Base-by-base conservation (phyloP, 2,329 filamentous ascomycete species). In the Trichoderma atrobrunneum region DNA sequence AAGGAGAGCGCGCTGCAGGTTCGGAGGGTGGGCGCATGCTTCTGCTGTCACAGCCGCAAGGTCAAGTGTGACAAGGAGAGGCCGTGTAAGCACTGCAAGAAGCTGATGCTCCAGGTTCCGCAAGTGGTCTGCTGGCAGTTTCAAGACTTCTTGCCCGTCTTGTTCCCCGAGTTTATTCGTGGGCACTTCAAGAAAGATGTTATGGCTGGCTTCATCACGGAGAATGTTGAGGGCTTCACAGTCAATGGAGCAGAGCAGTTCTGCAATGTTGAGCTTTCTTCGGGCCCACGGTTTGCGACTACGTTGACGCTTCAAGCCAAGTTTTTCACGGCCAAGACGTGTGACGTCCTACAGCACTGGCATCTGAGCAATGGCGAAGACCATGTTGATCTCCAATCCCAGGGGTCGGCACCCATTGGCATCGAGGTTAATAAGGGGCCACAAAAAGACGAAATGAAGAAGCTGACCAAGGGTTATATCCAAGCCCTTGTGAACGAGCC, bases 101-200 rank as follows among this genome's bases (percentile, higher is more conserved):
- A 87, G 78, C 82, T 89, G 68, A 82, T 83, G 68, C 77, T 81
- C 2, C 80, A 83, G 64, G 81, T 88, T 16, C 87, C 87, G 2
- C 85, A 87, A 75, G 84, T 87, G 24, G 82, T 89, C 28, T 89
- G 87, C 79, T 89, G 87, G 87, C 86, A 87, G 76, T 89, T 89
- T 72, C 82, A 84, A 54, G 87, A 89, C 76, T 89, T 89, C 72
- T 73, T 86, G 8, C 81, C 82, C 0, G 81, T 86, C 3, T 76
- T 89, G 30, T 89, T 89, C 71, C 87, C 87, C 5, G 80, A 80
- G 10, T 85, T 88, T 71, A 84, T 89, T 43, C 82, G 87, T 7
- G 76, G 76, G 0, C 87, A 89, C 76, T 84, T 89, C 72, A 80
- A 78, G 60, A 86, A 84, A 74, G 85, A 87, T 3, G 82, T 84